These are phyloP conservation scores for Escovopsis sp. DNA, from an alignment of 2,329 filamentous ascomycete species.

Conservation along the genomic window DNA sequence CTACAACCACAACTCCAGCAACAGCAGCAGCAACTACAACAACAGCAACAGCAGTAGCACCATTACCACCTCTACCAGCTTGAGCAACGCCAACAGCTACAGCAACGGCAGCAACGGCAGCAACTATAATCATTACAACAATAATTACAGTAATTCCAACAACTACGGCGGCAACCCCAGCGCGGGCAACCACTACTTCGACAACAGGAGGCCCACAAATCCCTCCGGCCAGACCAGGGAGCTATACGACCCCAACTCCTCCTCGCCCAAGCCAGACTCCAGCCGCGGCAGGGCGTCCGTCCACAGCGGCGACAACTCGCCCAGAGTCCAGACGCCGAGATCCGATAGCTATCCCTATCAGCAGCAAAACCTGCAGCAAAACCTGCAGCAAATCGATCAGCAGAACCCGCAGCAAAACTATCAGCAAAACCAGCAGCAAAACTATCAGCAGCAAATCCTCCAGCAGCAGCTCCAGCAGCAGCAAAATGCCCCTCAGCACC, in stretches of 20 bases:
- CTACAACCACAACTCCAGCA: constrained; percentile 16
- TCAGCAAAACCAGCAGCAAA: constrained; percentile 11
- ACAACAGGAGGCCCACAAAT: constrained; percentile 11
- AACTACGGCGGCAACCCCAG: constrained; percentile 7
- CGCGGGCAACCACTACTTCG: constrained; percentile 14
- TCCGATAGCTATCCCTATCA: constrained; percentile 18
- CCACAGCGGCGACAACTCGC: constrained; percentile 5
- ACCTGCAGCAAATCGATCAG: no score
- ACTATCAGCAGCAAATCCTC: no score
- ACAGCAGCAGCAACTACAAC: constrained; percentile 9
- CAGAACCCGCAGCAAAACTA: constrained; percentile 21
- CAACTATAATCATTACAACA: constrained; percentile 9
- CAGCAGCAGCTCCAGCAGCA: no score
- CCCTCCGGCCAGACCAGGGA: constrained; percentile 31
- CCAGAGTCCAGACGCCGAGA: constrained; percentile 26
- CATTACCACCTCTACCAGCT: background rate
- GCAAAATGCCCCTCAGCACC: background rate
- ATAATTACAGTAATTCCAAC: constrained; percentile 10
- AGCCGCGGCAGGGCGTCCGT: constrained; percentile 2
- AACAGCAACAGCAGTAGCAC: constrained; percentile 10
- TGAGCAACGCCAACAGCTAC: constrained; percentile 3
- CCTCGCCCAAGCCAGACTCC: constrained; percentile 46
- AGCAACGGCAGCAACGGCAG: constrained; percentile 11
- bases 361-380: constrained; percentile 16
- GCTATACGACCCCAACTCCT: constrained; percentile 67